Conservation (phyloP, 2,329 filamentous ascomycete genomes). For the Aspergillus sp. region DNA sequence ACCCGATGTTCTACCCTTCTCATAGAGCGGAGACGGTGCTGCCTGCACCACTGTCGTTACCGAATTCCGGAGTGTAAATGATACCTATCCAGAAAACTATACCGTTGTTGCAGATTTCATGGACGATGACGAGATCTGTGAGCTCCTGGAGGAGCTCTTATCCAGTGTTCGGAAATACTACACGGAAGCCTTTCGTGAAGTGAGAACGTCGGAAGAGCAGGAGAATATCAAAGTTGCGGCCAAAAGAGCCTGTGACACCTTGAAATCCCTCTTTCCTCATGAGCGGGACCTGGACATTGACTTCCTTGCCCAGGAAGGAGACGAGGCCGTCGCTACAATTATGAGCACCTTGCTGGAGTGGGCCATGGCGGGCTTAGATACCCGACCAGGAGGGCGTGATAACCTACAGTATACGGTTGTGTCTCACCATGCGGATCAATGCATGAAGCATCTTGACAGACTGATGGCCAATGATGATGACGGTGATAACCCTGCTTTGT, state of each 20-base stretch:
- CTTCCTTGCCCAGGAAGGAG: conserved; percentile 15
- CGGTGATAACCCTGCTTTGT: conserved; percentile 12
- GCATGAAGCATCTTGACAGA: conserved; percentile 18
- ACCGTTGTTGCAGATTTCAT: conserved; percentile 16
- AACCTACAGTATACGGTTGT: conserved; percentile 7
- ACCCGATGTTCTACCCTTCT: neutral
- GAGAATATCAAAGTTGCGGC: conserved; percentile 8
- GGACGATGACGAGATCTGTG: conserved; percentile 3
- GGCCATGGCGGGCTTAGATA: conserved; percentile 9
- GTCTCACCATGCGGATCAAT: conserved; percentile 12
- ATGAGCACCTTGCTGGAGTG: conserved; percentile 11
- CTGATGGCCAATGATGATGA: conserved; percentile 14
- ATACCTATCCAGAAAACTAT: conserved; percentile 7
- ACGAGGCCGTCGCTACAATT: conserved; percentile 9
- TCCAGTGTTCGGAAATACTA: neutral
- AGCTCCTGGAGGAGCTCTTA: conserved; percentile 12
- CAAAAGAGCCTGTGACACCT: conserved; percentile 15
- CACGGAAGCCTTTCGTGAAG: neutral
- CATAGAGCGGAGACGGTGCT: conserved; percentile 11
- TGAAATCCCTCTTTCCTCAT: conserved; percentile 21
- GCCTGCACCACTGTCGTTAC: conserved; percentile 17
- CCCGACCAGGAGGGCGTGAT: conserved; percentile 17
- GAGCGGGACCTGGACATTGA: conserved; percentile 13
- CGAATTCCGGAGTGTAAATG: conserved; percentile 12
- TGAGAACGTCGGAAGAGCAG: conserved; percentile 11